Evolutionary conservation across 768 basidiomycete genomes (phyloP), one percentile per base, ranked within the genome.

Genomic region (Collybia sp.): DNA sequence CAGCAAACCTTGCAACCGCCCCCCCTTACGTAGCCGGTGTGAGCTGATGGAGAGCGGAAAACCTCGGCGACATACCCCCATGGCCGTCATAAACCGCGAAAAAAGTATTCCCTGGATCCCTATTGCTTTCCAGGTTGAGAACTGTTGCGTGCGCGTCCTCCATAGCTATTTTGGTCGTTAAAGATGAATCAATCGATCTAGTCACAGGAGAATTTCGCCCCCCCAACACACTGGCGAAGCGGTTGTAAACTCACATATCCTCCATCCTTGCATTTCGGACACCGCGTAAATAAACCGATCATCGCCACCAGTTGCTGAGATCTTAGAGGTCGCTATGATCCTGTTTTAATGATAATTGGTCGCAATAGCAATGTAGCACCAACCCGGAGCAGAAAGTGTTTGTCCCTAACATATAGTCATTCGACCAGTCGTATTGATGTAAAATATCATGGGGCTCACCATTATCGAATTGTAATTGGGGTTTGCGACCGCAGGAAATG

Each of bases 241-340:
- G 34, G 32, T 31, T 32, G 48, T 49, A 25, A 40, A 85, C 95
- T 69, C 59, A 99, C 95, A 82, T 68, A 98, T 86, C 67, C 96
- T 77, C 96, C 96, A 99, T 58, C 96, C 96, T 67, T 99, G 96
- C 95, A 98, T 98, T 69, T 97, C 94, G 39, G 88, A 85, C 36
- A 96, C 77, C 6, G 79, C 86, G 65, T 83, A 97, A 39, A 75
- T 57, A 65, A 79, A 83, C 47, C 79, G 78, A 49, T 71, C 75
- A 79, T 91, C 83, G 52, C 71, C 73, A 36, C 89, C 93, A 16
- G 73, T 64, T 54, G 83, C 77, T 4, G 90, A 84, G 60, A 75
- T 78, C 76, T 97, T 99, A 53, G 80, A 78, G 44, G 87, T 93
- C 16, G 82, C 92, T 93, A 56, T 32, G 48, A 47, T 32, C 54